Evolutionary conservation across 768 basidiomycete species (phyloP), one percentile per base, ranked within the genome.

Genomic region (Lactifluus rugatus): DNA sequence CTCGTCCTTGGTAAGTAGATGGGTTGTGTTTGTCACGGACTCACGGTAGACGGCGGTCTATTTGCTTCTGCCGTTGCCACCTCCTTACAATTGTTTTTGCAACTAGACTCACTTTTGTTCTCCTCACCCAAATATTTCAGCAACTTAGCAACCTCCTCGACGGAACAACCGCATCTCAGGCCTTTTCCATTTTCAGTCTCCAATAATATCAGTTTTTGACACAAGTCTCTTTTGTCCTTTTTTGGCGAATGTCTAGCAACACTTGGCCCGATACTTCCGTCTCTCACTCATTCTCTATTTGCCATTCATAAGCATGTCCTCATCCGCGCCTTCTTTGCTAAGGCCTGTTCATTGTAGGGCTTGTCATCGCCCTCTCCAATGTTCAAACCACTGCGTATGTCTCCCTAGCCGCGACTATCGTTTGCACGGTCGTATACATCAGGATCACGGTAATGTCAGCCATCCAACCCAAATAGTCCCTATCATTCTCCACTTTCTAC

Each of bases 61-160:
- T 63, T 63, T 41, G 48, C 62, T 1, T n/a, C 51, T 3, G 48
- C 55, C 1, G 25, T 53, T 25, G 58, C 60, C 21, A 47, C 55
- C 2, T 62, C 62, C 41, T 19, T 63, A 63, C 31, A 62, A 54
- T 16, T 63, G n/a, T 21, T 13, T 0, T 36, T 63, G 21, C 53
- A 5, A n/a, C n/a, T n/a, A n/a, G n/a, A n/a, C n/a, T n/a, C n/a
- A 19, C 52, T 2, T 52, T 62, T 52, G 6, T 25, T 36, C 53
- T 55, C 23, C 58, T 62, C 39, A 17, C 53, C 6, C 60, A 62
- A 36, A 62, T 62, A 48, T 62, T 53, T 13, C 36, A 21, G 2
- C 61, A 62, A 34, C 48, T 62, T 8, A 25, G 45, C 2, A 31
- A 50, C 16, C 25, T 39, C 26, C 26, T 42, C 5, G 54, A 58